Conservation (phyloP, 2,329 filamentous ascomycete genomes). For the Fusarium zealandicum region DNA sequence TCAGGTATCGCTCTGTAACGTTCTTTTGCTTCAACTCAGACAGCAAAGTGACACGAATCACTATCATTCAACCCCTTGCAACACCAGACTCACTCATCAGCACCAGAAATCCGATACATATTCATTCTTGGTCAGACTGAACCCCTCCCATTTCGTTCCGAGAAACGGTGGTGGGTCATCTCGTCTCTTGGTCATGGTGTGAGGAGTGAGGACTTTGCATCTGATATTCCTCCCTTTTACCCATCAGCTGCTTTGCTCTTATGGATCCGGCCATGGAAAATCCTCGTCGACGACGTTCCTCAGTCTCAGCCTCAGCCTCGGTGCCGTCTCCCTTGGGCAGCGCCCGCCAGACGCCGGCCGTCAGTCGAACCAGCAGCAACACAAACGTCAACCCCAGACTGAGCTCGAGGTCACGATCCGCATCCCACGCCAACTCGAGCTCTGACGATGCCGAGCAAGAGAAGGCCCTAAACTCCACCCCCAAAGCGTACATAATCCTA, state of each 20-base stretch:
- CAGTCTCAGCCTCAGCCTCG: background rate
- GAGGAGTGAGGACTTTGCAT: conserved; percentile 16
- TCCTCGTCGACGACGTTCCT: conserved; percentile 4
- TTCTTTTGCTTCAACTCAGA: conserved; percentile 1
- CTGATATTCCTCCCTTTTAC: conserved; percentile 8
- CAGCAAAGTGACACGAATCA: conserved; percentile 28
- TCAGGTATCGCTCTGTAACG: conserved; percentile 2
- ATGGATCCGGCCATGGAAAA: conserved; percentile 24
- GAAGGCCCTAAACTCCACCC: conserved; percentile 16
- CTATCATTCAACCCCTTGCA: conserved; percentile 8
- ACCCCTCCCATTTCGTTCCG: background rate
- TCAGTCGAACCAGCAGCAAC: conserved; percentile 21
- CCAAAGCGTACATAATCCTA: conserved; percentile 51
- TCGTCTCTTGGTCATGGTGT: conserved; percentile 18
- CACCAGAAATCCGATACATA: background rate
- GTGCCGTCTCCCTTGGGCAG: conserved; percentile 2
- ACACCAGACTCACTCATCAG: conserved; percentile 3
- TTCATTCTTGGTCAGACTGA: background rate
- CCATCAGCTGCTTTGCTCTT: background rate
- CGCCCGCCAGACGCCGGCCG: conserved; percentile 16
- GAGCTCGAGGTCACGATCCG: conserved; percentile 1
- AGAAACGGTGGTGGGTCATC: background rate
- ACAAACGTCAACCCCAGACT: background rate
- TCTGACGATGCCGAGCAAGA: conserved; percentile 19
- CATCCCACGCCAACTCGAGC: conserved; percentile 21